Conservation (phyloP, 345 rosid species). For the Pugionium cornutum region DNA sequence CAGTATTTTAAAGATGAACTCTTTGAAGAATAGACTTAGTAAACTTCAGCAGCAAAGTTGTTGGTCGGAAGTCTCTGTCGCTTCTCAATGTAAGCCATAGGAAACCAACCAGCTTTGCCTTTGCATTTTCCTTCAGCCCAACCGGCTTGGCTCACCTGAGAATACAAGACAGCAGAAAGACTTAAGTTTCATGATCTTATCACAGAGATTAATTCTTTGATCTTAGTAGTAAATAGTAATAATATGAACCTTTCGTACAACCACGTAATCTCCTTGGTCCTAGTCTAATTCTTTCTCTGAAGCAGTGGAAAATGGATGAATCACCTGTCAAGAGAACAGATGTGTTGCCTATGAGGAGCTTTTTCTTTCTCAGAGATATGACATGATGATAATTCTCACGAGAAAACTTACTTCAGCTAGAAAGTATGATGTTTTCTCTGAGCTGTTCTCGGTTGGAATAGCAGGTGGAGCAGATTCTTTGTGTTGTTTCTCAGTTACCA, state of each 20-base stretch:
- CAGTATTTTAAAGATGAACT: conserved; percentile 12
- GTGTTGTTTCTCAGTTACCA: conserved; percentile 91
- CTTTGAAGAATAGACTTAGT: conserved; percentile 34
- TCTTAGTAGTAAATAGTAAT: neutral
- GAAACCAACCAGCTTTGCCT: conserved; percentile 97
- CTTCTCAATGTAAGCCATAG: conserved; percentile 78
- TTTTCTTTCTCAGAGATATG: neutral
- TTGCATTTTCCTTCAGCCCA: conserved; percentile 99
- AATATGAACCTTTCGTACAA: conserved; percentile 73
- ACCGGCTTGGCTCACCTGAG: conserved; percentile 76
- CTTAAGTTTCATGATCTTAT: conserved; percentile 5
- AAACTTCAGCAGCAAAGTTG: conserved; percentile 51
- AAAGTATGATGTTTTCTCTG: conserved; percentile 71
- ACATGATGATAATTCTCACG: neutral
- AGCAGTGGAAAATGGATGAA: conserved; percentile 65
- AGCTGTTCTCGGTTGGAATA: conserved; percentile 55
- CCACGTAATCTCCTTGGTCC: conserved; percentile 78
- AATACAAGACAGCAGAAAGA: conserved; percentile 5
- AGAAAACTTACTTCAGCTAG: conserved; percentile 80
- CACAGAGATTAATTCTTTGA: neutral
- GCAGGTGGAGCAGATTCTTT: conserved; percentile 95
- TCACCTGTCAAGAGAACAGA: conserved; percentile 53
- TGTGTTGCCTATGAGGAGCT: conserved; percentile 2
- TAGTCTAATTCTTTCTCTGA: conserved; percentile 91
- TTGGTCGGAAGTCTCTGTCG: conserved; percentile 75